Evolutionary conservation across 495 filamentous ascomycete species (phyloP).

Genomic region (Endocarpon pusillum): DNA sequence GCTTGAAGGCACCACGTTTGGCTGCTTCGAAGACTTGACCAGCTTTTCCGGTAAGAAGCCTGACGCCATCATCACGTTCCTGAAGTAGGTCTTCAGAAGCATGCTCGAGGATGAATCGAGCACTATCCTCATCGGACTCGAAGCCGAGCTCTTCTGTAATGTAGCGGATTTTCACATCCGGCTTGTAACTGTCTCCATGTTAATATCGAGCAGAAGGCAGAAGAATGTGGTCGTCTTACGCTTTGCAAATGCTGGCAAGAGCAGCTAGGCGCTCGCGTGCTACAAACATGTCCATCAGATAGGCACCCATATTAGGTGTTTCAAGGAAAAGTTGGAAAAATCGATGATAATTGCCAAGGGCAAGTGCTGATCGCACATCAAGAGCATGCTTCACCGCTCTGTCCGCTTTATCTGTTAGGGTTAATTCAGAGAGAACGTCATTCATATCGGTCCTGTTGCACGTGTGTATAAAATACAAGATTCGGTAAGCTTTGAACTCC

Average conservation of each 20-base stretch:
- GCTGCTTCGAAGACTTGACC: constrained; percentile 53
- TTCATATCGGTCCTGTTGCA: constrained; percentile 97
- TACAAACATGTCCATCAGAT: constrained; percentile 98
- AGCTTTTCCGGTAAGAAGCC: constrained; percentile 62
- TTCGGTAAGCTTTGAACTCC: constrained; percentile 99
- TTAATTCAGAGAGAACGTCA: constrained; percentile 94
- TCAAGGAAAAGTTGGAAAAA: constrained; percentile 93
- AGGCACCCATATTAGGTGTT: constrained; percentile 92
- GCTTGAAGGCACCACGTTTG: constrained; percentile 53
- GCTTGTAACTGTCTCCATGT: constrained; percentile 57
- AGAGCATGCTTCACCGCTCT: constrained; percentile 77
- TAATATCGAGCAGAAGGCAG: constrained; percentile 13
- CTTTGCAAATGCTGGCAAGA: constrained; percentile 77
- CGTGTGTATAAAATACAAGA: constrained; percentile 98
- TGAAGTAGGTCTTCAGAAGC: constrained; percentile 58
- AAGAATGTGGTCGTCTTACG: constrained; percentile 43
- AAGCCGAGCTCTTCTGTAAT: constrained; percentile 92
- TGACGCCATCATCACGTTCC: constrained; percentile 54
- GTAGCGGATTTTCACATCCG: constrained; percentile 73
- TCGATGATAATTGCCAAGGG: constrained; percentile 87
- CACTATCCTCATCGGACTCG: constrained; percentile 77
- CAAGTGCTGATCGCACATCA: constrained; percentile 75
- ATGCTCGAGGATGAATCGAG: constrained; percentile 71
- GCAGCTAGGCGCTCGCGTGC: constrained; percentile 82
- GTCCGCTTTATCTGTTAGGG: constrained; percentile 78